Evolutionary conservation across 2,329 filamentous ascomycete species (phyloP), one percentile per base, ranked within the genome.

Genomic region (Microsporum audouinii): DNA sequence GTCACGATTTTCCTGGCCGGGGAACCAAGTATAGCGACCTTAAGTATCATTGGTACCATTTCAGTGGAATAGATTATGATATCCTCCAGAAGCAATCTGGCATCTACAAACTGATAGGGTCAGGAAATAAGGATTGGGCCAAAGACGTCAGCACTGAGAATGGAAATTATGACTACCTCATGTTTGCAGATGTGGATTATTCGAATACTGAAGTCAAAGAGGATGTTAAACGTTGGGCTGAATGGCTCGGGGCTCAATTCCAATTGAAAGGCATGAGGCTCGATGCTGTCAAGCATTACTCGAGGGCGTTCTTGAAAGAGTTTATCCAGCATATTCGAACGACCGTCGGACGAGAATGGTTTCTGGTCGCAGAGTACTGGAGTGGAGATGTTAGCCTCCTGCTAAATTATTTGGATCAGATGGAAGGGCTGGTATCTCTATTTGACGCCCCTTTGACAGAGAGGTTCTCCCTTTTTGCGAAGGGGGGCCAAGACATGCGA

Each of bases 231-330:
- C 77, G 79, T 58, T 89, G 87, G 87, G 84, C 83, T 1, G 74
- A 80, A 3, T 90, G 87, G 87, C 77, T 90, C 61, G 79, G 81
- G 0, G 74, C 80, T 4, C 77, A 85, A 62, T 69, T 88, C 0
- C 80, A 81, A 0, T 74, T 89, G 8, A 78, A 80, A 63, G 87
- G 86, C 0, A 85, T 89, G 70, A 79, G 87, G 17, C 80, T 89
- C 58, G 87, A 90, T 70, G 87, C 87, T 10, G 83, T 85, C 34
- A 87, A 88, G 72, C 87, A 90, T 72, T 88, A 85, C 71, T 86
- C 82, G 33, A 80, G 82, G 62, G 76, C 78, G n/a, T 89, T 89
- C 68, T 79, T 86, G 36, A 79, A 78, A 47, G 78, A 83, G n/a
- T 88, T 88, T 72, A 80, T 88, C 58, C 74, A 76, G 4, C 75